Percentiles rank a stretch among this genome's conserved stretches.
phyloP scores from a whole-genome alignment of 108 stramenopile genomes.

The Conticribra weissflogii region DNA sequence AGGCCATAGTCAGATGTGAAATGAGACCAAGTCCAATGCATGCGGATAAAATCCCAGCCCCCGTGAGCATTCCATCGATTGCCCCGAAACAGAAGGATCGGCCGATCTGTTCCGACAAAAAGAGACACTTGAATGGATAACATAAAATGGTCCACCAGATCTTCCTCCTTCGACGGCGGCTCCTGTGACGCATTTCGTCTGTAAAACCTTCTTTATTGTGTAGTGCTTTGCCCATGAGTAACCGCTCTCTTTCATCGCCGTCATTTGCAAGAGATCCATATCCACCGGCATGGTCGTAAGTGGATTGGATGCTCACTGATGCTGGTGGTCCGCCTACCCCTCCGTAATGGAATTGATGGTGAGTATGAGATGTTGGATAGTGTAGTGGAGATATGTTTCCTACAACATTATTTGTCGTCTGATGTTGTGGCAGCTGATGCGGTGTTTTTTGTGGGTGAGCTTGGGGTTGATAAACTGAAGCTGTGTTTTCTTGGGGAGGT shows the following conservation, averaged over 20 bases:
- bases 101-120: conserved; percentile 20
- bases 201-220: not conserved
- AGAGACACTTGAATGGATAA: conserved; percentile 27
- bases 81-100: conserved; percentile 80
- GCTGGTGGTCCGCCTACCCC: conserved; percentile 12
- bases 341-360: conserved; percentile 35
- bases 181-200: conserved; percentile 12
- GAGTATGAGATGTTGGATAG: conserved; percentile 12
- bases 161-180: conserved; percentile 11
- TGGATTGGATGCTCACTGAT: conserved; percentile 14
- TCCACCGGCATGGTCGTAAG: conserved; percentile 1
- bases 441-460: not conserved
- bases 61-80: conserved; percentile 81
- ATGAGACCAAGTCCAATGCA: conserved; percentile 64
- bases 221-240: conserved; percentile 7
- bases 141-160: conserved; percentile 21
- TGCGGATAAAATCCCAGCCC: conserved; percentile 66
- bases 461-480: no score
- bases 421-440: not conserved
- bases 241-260: not conserved
- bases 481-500: no score
- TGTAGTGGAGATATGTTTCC: not conserved
- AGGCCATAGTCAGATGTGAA: conserved; percentile 7
- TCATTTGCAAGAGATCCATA: not conserved
- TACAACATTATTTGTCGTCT: no score